A percentile compares a stretch with the other conserved stretches of the same genome.
These are phyloP conservation scores for Alternaria triticimaculans DNA, from an alignment of 2,329 filamentous ascomycete species.

Conservation along the genomic window DNA sequence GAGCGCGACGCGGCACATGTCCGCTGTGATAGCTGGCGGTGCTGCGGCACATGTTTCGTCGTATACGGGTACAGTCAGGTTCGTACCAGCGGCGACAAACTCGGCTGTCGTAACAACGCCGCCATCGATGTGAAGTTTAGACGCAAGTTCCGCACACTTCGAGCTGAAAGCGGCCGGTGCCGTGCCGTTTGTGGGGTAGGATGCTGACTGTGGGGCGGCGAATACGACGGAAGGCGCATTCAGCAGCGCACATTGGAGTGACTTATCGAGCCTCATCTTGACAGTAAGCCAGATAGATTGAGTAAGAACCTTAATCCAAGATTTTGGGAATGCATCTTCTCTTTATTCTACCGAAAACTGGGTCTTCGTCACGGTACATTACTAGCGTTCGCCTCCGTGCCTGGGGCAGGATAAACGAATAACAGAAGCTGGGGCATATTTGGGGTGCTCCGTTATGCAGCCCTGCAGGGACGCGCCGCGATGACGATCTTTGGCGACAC, in stretches of 20 bases:
- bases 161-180: constrained; percentile 23
- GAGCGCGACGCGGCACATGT: constrained; percentile 52
- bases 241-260: constrained; percentile 19
- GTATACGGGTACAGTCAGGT: constrained; percentile 48
- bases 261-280: constrained; percentile 28
- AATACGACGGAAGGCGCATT: constrained; percentile 9
- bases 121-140: constrained; percentile 39
- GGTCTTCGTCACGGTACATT: not conserved
- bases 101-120: constrained; percentile 50
- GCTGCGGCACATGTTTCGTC: constrained; percentile 48
- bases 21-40: constrained; percentile 39
- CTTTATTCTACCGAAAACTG: not conserved
- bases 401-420: not conserved
- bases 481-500: not conserved
- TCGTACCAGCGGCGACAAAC: constrained; percentile 51
- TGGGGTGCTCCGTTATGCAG: not conserved
- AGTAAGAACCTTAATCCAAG: not conserved
- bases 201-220: constrained; percentile 6
- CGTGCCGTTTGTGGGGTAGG: not conserved
- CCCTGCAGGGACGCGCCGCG: not conserved
- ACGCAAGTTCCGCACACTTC: constrained; percentile 37
- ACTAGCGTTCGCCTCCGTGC: not conserved
- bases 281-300: not conserved
- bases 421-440: not conserved
- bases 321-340: not conserved